Base-by-base conservation (phyloP, 148 eudicot genomes). In the Rhododendron ferrugineum region DNA sequence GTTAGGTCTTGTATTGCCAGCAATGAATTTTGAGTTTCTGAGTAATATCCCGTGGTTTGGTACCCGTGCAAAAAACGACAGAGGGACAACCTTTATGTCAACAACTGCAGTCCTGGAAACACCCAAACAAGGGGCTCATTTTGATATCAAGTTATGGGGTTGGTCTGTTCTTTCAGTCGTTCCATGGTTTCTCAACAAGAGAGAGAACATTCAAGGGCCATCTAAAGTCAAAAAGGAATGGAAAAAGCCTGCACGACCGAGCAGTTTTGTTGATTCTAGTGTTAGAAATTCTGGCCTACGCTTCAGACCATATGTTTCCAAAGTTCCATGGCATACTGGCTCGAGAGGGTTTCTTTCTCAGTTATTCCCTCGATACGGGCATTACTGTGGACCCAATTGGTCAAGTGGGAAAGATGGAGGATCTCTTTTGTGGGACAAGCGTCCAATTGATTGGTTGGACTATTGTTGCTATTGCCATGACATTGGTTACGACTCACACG, bases 351-450 rank as follows among this genome's bases (percentile, higher is more conserved):
- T 97, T 82, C 87, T 97, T 73, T 97, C 98, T 58, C 93, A 94
- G 90, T 78, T 97, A 16, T 97, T 97, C 86, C 99, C 99, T n/a
- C 88, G 99, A 14, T 97, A 97, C 84, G 99, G 99, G 78, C 98
- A 92, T 84, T 97, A 97, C 82, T 97, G 99, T 88, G 99, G 99
- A 28, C 99, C 99, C 44, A 97, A 97, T 89, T 97, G 99, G 99
- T 97, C 99, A 0, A 97, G 99, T 86, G 99, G 99, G 58, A 97
- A 92, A 86, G 95, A 94, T 80, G 89, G 91, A 30, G 99, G 99
- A 79, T 93, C 99, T 23, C 93, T 84, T 42, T 86, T 97, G 4
- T 97, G 99, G 99, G 99, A 97, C 91, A 92, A 90, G 86, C 91
- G 99, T 4, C 98, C 99, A 5, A 95, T 95, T 79, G 99, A 97